Evolutionary conservation across 352 stramenopile genomes (phyloP).

Genomic region (Globisporangium splendens): DNA sequence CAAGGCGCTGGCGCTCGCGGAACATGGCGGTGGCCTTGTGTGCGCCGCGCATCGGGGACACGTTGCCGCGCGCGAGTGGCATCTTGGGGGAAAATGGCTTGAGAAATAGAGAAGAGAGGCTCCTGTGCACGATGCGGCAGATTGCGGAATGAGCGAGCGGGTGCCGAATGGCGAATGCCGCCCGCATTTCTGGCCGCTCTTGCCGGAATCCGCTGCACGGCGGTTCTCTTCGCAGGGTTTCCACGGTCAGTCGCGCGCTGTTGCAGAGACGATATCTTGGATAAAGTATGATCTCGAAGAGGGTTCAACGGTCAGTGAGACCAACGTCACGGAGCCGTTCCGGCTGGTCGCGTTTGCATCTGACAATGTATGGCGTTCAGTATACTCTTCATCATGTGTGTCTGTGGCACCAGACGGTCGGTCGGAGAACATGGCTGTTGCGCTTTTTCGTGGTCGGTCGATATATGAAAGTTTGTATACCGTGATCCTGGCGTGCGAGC

Average conservation of each 20-base stretch:
- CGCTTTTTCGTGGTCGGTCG: conserved; percentile 4
- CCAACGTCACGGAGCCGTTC: background rate
- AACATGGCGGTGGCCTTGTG: conserved; percentile 17
- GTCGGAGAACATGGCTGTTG: conserved; percentile 1
- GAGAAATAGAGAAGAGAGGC: too few species aligned
- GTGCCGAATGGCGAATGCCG: too few species aligned
- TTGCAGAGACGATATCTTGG: background rate
- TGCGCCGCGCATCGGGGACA: conserved; percentile 14
- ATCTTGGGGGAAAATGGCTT: background rate
- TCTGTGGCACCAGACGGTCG: background rate
- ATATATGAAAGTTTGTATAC: conserved; percentile 10
- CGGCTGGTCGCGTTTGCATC: background rate
- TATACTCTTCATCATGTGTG: background rate
- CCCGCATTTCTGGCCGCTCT: background rate
- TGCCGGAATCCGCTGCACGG: conserved; percentile 4
- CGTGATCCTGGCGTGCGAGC: background rate
- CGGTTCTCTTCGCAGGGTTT: conserved; percentile 5
- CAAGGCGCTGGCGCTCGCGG: conserved; percentile 16
- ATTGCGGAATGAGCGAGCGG: conserved; percentile 6
- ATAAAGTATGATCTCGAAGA: background rate
- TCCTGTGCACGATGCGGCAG: background rate
- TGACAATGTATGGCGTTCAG: background rate
- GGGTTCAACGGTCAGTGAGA: background rate
- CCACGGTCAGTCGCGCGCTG: conserved; percentile 1
- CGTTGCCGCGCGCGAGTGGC: conserved; percentile 8